Evolutionary conservation across 345 rosid genomes (phyloP), one percentile per base, ranked within the genome.

Genomic region (Pseudoturritis turrita): DNA sequence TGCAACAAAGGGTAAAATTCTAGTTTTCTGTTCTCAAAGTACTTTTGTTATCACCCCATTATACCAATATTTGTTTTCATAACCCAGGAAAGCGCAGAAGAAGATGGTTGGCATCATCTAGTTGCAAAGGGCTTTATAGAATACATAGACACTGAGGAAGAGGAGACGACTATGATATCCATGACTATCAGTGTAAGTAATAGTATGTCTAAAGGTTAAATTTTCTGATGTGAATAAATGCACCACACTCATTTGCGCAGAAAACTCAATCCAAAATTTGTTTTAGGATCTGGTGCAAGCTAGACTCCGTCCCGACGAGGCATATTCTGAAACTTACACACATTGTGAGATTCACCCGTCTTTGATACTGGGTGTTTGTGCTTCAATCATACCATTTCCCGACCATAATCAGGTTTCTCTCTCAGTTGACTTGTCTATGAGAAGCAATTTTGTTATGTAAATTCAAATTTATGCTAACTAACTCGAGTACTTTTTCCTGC

Each of bases 261-360:
- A 58, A 45, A 73, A 31, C 68, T 77, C 53, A 55, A 6, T 23
- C 56, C 41, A 52, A 45, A 57, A 35, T 50, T 56, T 59, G 33
- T 74, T 74, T 46, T 76, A 95, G 99, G 99, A 95, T 85, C 89
- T 95, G 79, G 86, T 89, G 35, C 95, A 89, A 84, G 91, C 96
- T 44, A 84, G 97, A 79, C 55, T 83, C 60, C 79, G 83, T 56
- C 91, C 89, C 0, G 85, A 79, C 13, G 97, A 94, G 70, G 96
- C 98, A 52, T 91, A 89, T 80, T 78, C 93, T 41, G 93, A 79
- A 45, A 89, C 90, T 61, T 95, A 95, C 72, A 95, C 99, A 19
- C 99, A 95, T 72, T 95, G 99, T 81, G 99, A 95, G 77, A 91
- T 95, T 82, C 99, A 95, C 74, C 99, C 99, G 4, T 95, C 99